Conservation (phyloP, 768 basidiomycete genomes). For the Leucosporidium yakuticum region DNA sequence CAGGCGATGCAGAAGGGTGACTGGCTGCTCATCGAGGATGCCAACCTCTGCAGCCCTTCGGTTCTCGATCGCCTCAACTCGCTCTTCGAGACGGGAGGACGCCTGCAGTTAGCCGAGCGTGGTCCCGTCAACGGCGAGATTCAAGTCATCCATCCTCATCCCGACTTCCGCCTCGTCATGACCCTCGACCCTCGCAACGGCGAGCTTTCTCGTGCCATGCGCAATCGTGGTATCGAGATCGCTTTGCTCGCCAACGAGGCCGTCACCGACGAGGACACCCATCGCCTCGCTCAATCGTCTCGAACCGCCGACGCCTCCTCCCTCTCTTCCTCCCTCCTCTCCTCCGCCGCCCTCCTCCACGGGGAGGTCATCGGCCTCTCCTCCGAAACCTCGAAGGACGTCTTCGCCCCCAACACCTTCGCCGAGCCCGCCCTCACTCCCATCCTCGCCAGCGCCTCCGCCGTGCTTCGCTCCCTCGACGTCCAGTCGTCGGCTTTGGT, state of each 20-base stretch:
- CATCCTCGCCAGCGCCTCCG: not conserved
- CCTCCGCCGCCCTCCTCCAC: slow-evolving; percentile 1
- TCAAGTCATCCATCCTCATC: slow-evolving; percentile 71
- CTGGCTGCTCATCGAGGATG: slow-evolving; percentile 86
- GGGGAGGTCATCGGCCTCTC: too few relatives aligned
- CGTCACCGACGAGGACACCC: not conserved
- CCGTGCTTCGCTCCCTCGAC: not conserved
- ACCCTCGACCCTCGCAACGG: slow-evolving; percentile 82
- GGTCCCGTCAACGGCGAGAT: slow-evolving; percentile 73
- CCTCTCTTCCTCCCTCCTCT: not conserved
- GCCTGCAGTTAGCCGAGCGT: slow-evolving; percentile 77
- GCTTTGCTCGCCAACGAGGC: slow-evolving; percentile 44
- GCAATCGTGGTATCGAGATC: slow-evolving; percentile 90
- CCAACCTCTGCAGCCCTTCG: slow-evolving; percentile 90
- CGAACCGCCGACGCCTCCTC: not conserved
- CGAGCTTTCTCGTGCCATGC: slow-evolving; percentile 95
- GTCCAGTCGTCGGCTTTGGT: not conserved
- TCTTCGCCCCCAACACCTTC: slow-evolving; percentile 16
- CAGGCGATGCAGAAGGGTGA: slow-evolving; percentile 75
- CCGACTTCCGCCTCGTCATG: slow-evolving; percentile 89
- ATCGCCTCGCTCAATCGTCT: not conserved
- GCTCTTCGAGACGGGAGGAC: slow-evolving; percentile 80
- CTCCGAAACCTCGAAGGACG: not conserved
- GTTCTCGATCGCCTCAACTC: slow-evolving; percentile 95
- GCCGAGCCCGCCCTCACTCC: slow-evolving; percentile 18